Conservation (phyloP, 1,284 basidiomycete species). For the Cutaneotrichosporon spelunceum region DNA sequence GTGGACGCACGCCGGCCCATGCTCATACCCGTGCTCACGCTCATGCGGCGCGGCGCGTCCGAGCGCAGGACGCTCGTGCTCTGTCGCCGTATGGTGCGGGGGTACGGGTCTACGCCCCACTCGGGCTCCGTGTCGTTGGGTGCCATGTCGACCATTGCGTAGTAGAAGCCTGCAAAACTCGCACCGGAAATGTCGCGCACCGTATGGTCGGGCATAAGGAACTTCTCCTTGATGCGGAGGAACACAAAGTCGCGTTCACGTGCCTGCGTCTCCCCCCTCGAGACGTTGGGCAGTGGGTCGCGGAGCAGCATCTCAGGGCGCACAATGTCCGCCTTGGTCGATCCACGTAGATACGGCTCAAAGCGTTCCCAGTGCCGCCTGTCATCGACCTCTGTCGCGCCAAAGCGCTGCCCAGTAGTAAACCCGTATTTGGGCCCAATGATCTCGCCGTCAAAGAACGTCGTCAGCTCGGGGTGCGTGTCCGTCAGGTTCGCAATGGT, state of each 20-base stretch:
- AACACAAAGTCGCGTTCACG: slow-evolving; percentile 59
- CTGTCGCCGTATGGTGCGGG: slow-evolving; percentile 19
- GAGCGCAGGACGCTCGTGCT: slow-evolving; percentile 19
- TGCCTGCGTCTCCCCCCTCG: slow-evolving; percentile 28
- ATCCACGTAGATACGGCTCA: slow-evolving; percentile 74
- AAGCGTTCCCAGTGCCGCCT: slow-evolving; percentile 88
- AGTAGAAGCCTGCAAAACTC: slow-evolving; percentile 89
- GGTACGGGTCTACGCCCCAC: slow-evolving; percentile 14
- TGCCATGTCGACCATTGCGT: slow-evolving; percentile 55
- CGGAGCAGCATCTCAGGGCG: slow-evolving; percentile 70
- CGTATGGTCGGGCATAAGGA: slow-evolving; percentile 87
- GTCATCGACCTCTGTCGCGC: slow-evolving; percentile 80
- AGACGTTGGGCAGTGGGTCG: slow-evolving; percentile 48
- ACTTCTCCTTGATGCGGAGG: slow-evolving; percentile 96
- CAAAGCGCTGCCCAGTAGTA: slow-evolving; percentile 71
- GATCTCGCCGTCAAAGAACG: slow-evolving; percentile 91
- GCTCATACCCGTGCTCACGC: slow-evolving; percentile 8
- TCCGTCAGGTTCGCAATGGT: slow-evolving; percentile 83
- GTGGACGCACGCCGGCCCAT: slow-evolving; percentile 21
- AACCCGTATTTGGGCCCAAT: slow-evolving; percentile 81
- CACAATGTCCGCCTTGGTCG: slow-evolving; percentile 58
- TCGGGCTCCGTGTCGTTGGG: slow-evolving; percentile 35
- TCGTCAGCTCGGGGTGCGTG: slow-evolving; percentile 84
- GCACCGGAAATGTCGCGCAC: slow-evolving; percentile 93
- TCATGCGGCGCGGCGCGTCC: slow-evolving; percentile 26